phyloP scores from a whole-genome alignment of 495 filamentous ascomycete species.

The Hypoxylon rickii region DNA sequence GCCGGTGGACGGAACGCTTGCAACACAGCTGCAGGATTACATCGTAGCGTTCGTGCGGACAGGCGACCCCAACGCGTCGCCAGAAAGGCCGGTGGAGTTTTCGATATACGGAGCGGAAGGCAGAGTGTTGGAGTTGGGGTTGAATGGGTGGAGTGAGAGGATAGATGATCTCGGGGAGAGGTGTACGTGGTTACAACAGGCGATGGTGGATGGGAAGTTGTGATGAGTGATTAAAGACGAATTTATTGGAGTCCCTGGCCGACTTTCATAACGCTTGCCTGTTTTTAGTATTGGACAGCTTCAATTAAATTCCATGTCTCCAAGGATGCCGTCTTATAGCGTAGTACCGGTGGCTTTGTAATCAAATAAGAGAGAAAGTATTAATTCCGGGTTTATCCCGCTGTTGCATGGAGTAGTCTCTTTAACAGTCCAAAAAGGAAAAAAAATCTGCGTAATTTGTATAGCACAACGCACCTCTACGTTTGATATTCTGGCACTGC shows the following conservation, averaged over 20 bases:
- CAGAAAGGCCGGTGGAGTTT: constrained; percentile 6
- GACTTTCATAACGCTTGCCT: too few species aligned
- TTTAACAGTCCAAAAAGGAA: too few species aligned
- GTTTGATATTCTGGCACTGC: background rate
- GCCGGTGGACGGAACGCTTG: constrained; percentile 52
- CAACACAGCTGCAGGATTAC: constrained; percentile 62
- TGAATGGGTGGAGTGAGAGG: constrained; percentile 3
- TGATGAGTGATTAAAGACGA: background rate
- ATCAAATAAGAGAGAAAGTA: too few species aligned
- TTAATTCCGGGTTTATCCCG: too few species aligned
- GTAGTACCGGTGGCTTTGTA: too few species aligned
- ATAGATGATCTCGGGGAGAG: constrained; percentile 31
- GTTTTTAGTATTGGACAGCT: too few species aligned
- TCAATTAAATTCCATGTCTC: too few species aligned
- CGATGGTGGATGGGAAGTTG: constrained; percentile 34
- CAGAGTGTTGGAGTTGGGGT: constrained; percentile 18
- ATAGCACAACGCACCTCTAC: too few species aligned
- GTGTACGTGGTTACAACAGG: constrained; percentile 56
- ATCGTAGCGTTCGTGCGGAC: constrained; percentile 59
- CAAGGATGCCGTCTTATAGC: too few species aligned
- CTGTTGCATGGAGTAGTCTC: too few species aligned
- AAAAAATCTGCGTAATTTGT: too few species aligned
- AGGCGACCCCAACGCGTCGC: constrained; percentile 38
- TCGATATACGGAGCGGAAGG: constrained; percentile 21
- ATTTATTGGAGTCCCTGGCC: background rate